Conservation (phyloP, 495 filamentous ascomycete species). For the Annulohypoxylon bovei region DNA sequence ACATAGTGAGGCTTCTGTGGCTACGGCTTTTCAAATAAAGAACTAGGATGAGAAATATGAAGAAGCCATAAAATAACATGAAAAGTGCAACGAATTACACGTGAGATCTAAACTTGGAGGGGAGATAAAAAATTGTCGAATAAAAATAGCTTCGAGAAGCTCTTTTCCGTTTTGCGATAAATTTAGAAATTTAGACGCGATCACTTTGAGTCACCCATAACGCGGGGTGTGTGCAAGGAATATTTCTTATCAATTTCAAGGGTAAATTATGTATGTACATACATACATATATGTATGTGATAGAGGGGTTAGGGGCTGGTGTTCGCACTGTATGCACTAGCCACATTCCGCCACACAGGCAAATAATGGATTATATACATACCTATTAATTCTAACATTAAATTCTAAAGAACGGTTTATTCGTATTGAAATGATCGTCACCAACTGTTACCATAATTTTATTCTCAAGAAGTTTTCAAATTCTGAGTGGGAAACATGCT, state of each 20-base stretch:
- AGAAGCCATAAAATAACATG: conserved; percentile 5
- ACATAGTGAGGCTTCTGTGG: conserved; percentile 20
- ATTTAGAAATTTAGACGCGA: conserved; percentile 27
- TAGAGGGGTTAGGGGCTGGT: conserved; percentile 20
- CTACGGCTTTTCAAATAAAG: conserved; percentile 5
- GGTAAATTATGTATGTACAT: too few species aligned
- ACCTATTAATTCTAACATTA: too few species aligned
- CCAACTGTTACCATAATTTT: background rate
- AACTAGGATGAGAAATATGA: conserved; percentile 6
- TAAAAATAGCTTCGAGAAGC: conserved; percentile 8
- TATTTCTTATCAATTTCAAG: conserved; percentile 17
- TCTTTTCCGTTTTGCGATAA: conserved; percentile 25
- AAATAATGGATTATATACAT: too few species aligned
- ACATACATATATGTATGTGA: too few species aligned
- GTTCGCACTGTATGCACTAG: background rate
- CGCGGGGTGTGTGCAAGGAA: conserved; percentile 35
- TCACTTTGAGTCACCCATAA: conserved; percentile 30
- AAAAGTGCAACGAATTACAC: background rate
- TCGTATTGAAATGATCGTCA: background rate
- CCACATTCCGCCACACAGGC: background rate
- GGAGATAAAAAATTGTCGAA: background rate
- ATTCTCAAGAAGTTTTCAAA: too few species aligned
- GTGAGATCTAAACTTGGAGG: background rate
- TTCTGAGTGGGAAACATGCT: too few species aligned
- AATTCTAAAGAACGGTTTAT: too few species aligned